Evolutionary conservation across 129 eudicot species (phyloP).

Genomic region (Kitagawia praeruptora): DNA sequence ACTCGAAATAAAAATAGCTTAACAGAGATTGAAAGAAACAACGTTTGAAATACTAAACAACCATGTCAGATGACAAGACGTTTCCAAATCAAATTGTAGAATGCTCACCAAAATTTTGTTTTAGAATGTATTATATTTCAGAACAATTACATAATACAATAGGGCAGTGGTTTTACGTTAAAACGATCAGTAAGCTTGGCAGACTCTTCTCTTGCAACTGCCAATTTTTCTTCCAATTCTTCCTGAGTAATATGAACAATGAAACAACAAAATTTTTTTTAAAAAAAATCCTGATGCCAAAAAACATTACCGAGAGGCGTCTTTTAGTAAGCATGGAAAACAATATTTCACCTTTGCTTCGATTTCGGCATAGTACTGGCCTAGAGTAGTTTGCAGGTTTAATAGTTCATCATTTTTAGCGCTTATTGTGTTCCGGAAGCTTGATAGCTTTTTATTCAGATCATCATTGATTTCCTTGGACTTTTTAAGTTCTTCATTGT

Average conservation of each 20-base stretch:
- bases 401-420: constrained; percentile 80
- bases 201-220: constrained; percentile 65
- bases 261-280: neutral
- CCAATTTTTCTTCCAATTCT: constrained; percentile 70
- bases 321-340: neutral
- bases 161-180: constrained; percentile 34
- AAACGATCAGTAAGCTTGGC: constrained; percentile 57
- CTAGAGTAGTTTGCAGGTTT: constrained; percentile 96
- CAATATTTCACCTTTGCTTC: constrained; percentile 66
- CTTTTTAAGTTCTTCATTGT: constrained; percentile 58
- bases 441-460: constrained; percentile 51
- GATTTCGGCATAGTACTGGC: constrained; percentile 94
- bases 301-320: neutral
- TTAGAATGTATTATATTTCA: too few species aligned
- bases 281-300: neutral
- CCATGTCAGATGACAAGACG: too few species aligned
- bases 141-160: neutral
- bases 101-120: too few species aligned
- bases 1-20: too few species aligned
- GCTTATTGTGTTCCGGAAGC: constrained; percentile 50
- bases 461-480: constrained; percentile 69
- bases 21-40: too few species aligned
- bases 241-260: constrained; percentile 38
- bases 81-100: too few species aligned
- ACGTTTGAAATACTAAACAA: too few species aligned